phyloP scores from a whole-genome alignment of 2,329 filamentous ascomycete species.

The Catunica adiposa region DNA sequence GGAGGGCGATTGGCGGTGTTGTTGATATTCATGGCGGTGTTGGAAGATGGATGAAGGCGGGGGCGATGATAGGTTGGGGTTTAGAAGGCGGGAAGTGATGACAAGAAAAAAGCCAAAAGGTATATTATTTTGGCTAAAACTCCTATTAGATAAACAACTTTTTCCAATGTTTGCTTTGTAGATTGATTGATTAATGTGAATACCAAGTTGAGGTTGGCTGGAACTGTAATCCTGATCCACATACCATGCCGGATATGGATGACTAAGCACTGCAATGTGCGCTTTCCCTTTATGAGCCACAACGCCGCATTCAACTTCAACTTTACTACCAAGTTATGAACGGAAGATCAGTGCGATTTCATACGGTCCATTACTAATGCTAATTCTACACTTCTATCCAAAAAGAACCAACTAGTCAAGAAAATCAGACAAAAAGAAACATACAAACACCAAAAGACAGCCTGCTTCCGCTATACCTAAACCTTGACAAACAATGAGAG shows the following conservation, averaged over 20 bases:
- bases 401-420: not conserved
- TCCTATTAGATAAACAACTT: too few species aligned
- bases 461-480: constrained; percentile 22
- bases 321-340: not conserved
- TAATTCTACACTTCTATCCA: not conserved
- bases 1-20: not conserved
- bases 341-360: not conserved
- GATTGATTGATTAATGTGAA: not conserved
- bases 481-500: constrained; percentile 64
- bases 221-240: too few species aligned
- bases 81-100: too few species aligned
- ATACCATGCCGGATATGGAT: not conserved
- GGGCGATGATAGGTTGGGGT: too few species aligned
- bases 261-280: not conserved
- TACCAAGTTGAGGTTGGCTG: too few species aligned
- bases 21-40: not conserved
- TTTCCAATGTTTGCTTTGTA: too few species aligned
- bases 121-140: too few species aligned
- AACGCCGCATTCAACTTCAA: too few species aligned
- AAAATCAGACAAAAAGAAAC: constrained; percentile 1
- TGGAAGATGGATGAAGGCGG: not conserved
- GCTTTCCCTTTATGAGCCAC: not conserved
- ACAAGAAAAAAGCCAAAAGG: too few species aligned
- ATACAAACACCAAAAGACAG: not conserved
- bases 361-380: not conserved